phyloP scores from a whole-genome alignment of 108 stramenopile genomes.

The Ochromonas danica region DNA sequence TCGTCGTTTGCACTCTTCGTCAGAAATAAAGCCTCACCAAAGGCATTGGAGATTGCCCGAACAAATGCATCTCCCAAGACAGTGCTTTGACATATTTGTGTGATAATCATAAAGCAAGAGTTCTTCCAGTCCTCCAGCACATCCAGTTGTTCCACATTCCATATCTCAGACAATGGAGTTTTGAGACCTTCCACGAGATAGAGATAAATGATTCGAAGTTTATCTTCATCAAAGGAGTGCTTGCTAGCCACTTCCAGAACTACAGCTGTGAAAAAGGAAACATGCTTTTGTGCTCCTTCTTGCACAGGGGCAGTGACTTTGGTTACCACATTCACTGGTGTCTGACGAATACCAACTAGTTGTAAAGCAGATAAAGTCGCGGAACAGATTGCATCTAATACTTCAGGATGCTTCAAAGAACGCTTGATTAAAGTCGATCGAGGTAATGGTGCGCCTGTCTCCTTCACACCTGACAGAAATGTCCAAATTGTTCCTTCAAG shows the following conservation, averaged over 20 bases:
- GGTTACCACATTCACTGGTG: background rate
- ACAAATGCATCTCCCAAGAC: background rate
- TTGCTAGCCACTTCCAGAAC: background rate
- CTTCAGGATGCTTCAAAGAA: background rate
- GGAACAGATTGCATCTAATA: background rate
- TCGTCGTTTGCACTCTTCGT: too few species aligned
- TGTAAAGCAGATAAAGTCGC: background rate
- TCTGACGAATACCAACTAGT: background rate
- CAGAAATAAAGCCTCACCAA: too few species aligned
- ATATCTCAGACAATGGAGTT: too few species aligned
- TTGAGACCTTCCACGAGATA: background rate
- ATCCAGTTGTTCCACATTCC: background rate
- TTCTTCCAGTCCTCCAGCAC: background rate
- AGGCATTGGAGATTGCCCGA: too few species aligned
- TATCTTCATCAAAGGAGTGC: background rate
- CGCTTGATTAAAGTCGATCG: background rate
- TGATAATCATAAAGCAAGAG: background rate
- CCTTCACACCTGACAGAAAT: slow-evolving; percentile 6
- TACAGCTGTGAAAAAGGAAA: background rate
- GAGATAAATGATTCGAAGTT: background rate
- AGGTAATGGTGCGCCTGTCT: slow-evolving; percentile 1
- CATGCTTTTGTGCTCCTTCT: background rate
- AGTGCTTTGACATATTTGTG: background rate
- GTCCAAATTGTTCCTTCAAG: slow-evolving; percentile 7
- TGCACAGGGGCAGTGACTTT: background rate